Base-by-base conservation (phyloP, 202 grass and related monocot species). In the Alloteropsis angusta region DNA sequence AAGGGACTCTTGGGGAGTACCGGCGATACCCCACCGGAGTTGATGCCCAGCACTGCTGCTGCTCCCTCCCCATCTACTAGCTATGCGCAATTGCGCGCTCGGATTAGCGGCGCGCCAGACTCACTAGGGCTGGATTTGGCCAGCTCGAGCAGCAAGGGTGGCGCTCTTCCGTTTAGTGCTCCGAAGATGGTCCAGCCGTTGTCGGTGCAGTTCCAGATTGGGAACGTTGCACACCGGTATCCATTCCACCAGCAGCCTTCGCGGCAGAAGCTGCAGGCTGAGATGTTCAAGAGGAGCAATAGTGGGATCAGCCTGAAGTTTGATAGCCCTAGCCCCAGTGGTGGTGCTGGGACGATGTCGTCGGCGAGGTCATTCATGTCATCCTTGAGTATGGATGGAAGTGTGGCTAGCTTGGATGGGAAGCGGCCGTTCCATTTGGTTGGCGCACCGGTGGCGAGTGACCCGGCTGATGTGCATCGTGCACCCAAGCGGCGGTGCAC, bases 261-360 rank as follows among this genome's bases (percentile, higher is more conserved):
- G 25, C 85, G 92, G 71, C 89, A 87, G 49, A 95, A 93, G 79
- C 62, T 99, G 59, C 92, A 99, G 76, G 86, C 92, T 17, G 90
- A 96, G 71, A 87, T 99, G 65, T 96, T 89, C 70, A 87, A 80
- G 79, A 84, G 90, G 78, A 99, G 83, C 84, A 90, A 78, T 13
- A 98, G 85, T n/a, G 65, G 77, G 15, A 80, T 95, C 52, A 98
- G 85, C 83, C 73, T 99, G 2, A 99, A 96, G 82, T 96, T 99
- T 34, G 96, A 91, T 46, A 85, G 76, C 77, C 78, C 86, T 13
- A 86, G 82, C 16, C 22, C 62, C 17, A 79, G 62, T 17, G 34
- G 21, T 5, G 64, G 68, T 0, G 56, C 83, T 0, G 88, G 89
- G 60, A 84, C 90, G 11, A 87, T 95, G 76, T 96, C 90, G 7